Percentiles rank a stretch among this genome's conserved stretches.
Evolutionary conservation across 2,329 filamentous ascomycete genomes (phyloP).

Genomic region (Davidsoniella virescens): DNA sequence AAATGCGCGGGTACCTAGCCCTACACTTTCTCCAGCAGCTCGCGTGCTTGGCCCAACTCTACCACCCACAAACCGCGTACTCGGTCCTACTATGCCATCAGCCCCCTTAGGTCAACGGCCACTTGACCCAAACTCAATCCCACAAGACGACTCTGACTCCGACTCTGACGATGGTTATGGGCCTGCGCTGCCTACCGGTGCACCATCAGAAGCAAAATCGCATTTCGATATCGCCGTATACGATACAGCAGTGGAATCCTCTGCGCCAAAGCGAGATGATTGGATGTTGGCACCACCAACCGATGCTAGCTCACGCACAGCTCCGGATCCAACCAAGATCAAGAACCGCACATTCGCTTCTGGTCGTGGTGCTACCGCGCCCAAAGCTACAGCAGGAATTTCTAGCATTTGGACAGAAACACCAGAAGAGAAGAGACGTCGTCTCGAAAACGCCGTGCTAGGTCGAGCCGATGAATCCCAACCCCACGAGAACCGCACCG

Average conservation of each 20-base stretch:
- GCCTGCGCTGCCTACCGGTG: conserved; percentile 38
- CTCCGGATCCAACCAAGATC: conserved; percentile 67
- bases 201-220: conserved; percentile 25
- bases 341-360: conserved; percentile 71
- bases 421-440: conserved; percentile 68
- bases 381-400: conserved; percentile 23
- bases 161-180: conserved; percentile 40
- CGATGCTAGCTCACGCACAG: conserved; percentile 35
- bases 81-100: conserved; percentile 24
- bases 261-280: conserved; percentile 50
- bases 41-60: conserved; percentile 12
- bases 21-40: conserved; percentile 17
- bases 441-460: conserved; percentile 67
- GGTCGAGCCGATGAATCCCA: conserved; percentile 40
- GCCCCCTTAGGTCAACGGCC: conserved; percentile 23
- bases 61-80: conserved; percentile 14
- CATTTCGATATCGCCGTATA: background rate
- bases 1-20: conserved; percentile 15
- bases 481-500: conserved; percentile 14
- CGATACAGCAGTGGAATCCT: conserved; percentile 12
- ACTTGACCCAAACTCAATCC: conserved; percentile 2
- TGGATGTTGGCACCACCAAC: conserved; percentile 66
- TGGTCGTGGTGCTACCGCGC: conserved; percentile 25
- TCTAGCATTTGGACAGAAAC: conserved; percentile 81
- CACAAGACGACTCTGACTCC: conserved; percentile 20